Base-by-base conservation (phyloP, 2,329 filamentous ascomycete species). In the Ophiostoma pallidulum region DNA sequence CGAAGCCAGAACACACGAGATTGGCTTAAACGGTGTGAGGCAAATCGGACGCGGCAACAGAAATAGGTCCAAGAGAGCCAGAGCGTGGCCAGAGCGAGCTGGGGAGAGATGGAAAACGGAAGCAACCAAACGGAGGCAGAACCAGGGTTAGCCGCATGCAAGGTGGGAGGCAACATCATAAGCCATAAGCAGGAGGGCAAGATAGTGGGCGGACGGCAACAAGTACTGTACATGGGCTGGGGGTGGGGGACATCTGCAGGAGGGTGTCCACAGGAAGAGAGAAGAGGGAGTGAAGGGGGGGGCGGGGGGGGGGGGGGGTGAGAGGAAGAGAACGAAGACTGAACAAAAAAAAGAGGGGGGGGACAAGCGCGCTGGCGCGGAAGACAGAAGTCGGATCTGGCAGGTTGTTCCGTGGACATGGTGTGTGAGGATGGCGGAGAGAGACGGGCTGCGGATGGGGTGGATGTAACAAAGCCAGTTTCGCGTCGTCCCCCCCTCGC, bases 301-400 rank as follows among this genome's bases (percentile, higher is more conserved):
- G 42, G 51, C 6, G 41, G 46, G 24, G 37, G n/a, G 20, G 6
- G 37, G 31, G 32, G 32, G 31, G 44, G 44, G 44, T 18, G 51
- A 52, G 47, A 46, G 16, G 16, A 26, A 24, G 31, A 13, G 26
- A 41, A n/a, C n/a, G n/a, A n/a, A n/a, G n/a, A n/a, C n/a, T n/a
- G 39, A 20, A 7, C 20, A 13, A 16, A 28, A 26, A 48, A 47
- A 48, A 40, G 48, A 49, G 39, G 41, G 50, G 43, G 53, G 41
- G 59, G 65, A 60, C 62, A 66, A 66, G 62, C 64, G 65, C 63
- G 63, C 54, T 62, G 61, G 62, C 59, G 61, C 64, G 62, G 62
- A 62, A 62, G 62, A 58, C 13, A 58, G 57, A 59, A 59, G 60
- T 59, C 46, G 55, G 56, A 58, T 60, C 56, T 54, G 49, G 50